Evolutionary conservation across 257 asterid species (phyloP).

Genomic region (Nemophila menziesii): DNA sequence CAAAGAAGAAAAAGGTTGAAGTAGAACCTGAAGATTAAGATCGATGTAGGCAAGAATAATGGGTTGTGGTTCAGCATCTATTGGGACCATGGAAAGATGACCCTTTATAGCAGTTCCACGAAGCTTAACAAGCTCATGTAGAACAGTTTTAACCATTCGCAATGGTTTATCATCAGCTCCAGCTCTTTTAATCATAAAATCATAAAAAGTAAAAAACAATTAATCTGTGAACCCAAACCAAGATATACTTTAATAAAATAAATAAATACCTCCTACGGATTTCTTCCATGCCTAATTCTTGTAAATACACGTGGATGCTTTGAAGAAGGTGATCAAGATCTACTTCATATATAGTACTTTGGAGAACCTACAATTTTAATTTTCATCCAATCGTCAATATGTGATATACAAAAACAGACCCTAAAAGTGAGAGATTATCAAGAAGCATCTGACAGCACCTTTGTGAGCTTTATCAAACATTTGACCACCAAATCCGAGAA

Average conservation of each 20-base stretch:
- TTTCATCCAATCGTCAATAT: background rate
- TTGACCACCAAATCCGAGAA: slow-evolving; percentile 95
- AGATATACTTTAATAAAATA: background rate
- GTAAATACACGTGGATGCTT: slow-evolving; percentile 89
- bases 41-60: slow-evolving; percentile 97
- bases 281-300: slow-evolving; percentile 97
- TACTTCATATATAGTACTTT: slow-evolving; percentile 81
- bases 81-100: slow-evolving; percentile 94
- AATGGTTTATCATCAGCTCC: slow-evolving; percentile 99
- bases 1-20: background rate
- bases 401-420: too few relatives aligned
- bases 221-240: background rate
- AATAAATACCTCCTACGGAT: slow-evolving; percentile 68
- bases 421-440: too few relatives aligned
- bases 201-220: slow-evolving; percentile 7
- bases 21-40: slow-evolving; percentile 86
- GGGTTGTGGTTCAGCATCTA: slow-evolving; percentile 94
- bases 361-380: slow-evolving; percentile 59
- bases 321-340: slow-evolving; percentile 96
- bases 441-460: too few relatives aligned
- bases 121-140: slow-evolving; percentile 96
- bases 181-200: slow-evolving; percentile 41
- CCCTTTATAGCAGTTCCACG: slow-evolving; percentile 99
- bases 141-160: slow-evolving; percentile 98
- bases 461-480: slow-evolving; percentile 94